A percentile compares a stretch with the other conserved stretches of the same genome.
Conservation (phyloP, 371 early-diverging fungal genomes). For the Apophysomyces sp. region DNA sequence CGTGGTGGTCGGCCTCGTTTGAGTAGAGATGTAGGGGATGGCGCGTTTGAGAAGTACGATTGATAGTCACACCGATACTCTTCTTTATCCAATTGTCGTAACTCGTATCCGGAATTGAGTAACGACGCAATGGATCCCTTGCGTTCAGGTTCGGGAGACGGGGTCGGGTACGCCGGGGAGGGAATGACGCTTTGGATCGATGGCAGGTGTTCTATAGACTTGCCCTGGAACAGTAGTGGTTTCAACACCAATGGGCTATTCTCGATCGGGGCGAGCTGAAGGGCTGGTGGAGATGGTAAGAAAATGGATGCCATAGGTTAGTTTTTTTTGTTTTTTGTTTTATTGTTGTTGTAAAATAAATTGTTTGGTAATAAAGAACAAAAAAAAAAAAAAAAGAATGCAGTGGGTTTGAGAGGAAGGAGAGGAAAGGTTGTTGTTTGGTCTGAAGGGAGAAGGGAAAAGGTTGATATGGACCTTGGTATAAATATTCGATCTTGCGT, state of each 20-base stretch:
- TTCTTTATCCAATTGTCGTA: constrained; percentile 21
- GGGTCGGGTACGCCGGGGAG: neutral
- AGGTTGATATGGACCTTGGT: no score
- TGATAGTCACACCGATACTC: constrained; percentile 10
- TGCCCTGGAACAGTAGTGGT: neutral
- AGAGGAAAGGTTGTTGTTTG: neutral
- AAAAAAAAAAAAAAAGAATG: neutral
- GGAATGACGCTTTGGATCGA: neutral
- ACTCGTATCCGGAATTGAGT: constrained; percentile 36
- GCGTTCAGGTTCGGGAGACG: constrained; percentile 9
- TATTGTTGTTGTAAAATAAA: constrained; percentile 1
- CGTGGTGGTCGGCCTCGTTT: constrained; percentile 9
- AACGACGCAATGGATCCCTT: constrained; percentile 42
- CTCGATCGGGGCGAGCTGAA: neutral
- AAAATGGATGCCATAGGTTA: neutral
- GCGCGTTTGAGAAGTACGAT: constrained; percentile 4
- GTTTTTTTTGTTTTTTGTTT: neutral
- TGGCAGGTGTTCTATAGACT: neutral
- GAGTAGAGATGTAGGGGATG: neutral
- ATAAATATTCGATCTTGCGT: no score
- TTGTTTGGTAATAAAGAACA: neutral
- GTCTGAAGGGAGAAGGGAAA: no score
- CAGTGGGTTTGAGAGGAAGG: neutral
- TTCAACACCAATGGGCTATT: neutral
- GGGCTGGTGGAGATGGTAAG: constrained; percentile 17